Evolutionary conservation across 352 stramenopile genomes (phyloP).

Genomic region (Plasmopara muralis): DNA sequence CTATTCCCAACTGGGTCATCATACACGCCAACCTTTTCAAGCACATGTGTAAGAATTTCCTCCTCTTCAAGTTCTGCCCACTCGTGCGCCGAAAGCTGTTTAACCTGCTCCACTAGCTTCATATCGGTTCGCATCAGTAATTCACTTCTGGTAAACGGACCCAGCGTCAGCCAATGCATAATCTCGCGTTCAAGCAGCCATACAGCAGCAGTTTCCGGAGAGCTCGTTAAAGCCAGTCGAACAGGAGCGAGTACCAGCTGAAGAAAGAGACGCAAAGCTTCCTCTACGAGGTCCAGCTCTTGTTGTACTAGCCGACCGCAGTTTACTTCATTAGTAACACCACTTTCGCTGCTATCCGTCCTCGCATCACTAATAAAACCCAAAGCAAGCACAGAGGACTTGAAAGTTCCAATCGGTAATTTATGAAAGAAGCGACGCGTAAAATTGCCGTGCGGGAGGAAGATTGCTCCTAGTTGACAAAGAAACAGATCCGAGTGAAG

Average conservation of each 20-base stretch:
- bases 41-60: slow-evolving; percentile 62
- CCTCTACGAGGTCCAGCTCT: slow-evolving; percentile 49
- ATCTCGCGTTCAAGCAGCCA: slow-evolving; percentile 63
- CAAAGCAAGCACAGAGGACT: slow-evolving; percentile 23
- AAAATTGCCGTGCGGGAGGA: slow-evolving; percentile 49
- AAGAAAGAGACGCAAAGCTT: slow-evolving; percentile 53
- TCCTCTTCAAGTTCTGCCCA: slow-evolving; percentile 66
- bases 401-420: slow-evolving; percentile 27
- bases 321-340: neutral
- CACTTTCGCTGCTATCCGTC: slow-evolving; percentile 3
- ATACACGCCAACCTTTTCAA: slow-evolving; percentile 57
- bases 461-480: slow-evolving; percentile 44
- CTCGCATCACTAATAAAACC: neutral
- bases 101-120: slow-evolving; percentile 73
- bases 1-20: slow-evolving; percentile 34
- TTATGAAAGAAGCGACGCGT: slow-evolving; percentile 53
- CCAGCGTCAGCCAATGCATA: slow-evolving; percentile 71
- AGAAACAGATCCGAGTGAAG: slow-evolving; percentile 71
- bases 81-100: slow-evolving; percentile 41
- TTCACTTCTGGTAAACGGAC: slow-evolving; percentile 63
- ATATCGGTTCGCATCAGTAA: slow-evolving; percentile 55
- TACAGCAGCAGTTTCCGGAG: slow-evolving; percentile 23
- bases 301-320: slow-evolving; percentile 29
- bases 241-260: slow-evolving; percentile 56
- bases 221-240: slow-evolving; percentile 31